phyloP scores from a whole-genome alignment of 495 filamentous ascomycete genomes.

The Penicillium pancosmium region DNA sequence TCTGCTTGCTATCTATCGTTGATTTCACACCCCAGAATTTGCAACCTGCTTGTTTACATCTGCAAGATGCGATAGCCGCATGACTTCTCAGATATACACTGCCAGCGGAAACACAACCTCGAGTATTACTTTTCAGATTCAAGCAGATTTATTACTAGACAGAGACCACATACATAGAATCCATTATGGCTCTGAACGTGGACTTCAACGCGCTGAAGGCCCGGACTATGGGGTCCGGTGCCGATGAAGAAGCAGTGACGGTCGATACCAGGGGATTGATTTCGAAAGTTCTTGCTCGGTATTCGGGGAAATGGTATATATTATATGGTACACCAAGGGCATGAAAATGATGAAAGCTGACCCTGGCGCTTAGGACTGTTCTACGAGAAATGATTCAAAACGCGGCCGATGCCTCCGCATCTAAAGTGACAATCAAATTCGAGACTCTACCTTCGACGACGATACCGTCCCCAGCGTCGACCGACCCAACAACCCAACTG shows the following conservation, averaged over 20 bases:
- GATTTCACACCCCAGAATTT: not conserved
- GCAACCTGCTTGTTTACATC: not conserved
- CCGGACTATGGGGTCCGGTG: conserved; percentile 80
- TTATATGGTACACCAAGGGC: conserved; percentile 11
- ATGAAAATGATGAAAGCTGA: conserved; percentile 8
- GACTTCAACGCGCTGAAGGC: conserved; percentile 84
- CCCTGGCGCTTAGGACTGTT: conserved; percentile 45
- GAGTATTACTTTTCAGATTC: not conserved
- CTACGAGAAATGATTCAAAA: conserved; percentile 97
- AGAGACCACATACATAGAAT: not conserved
- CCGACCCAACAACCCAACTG: conserved; percentile 67
- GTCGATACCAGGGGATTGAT: conserved; percentile 96
- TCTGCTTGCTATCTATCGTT: not conserved
- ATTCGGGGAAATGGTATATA: conserved; percentile 83
- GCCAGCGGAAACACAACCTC: not conserved
- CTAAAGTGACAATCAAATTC: conserved; percentile 85
- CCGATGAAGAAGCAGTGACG: conserved; percentile 96
- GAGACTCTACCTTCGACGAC: conserved; percentile 81
- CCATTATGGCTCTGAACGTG: conserved; percentile 59
- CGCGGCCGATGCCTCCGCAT: conserved; percentile 91
- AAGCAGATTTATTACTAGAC: not conserved
- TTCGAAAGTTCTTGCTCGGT: conserved; percentile 94
- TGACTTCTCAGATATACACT: not conserved
- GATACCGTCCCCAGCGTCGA: conserved; percentile 69
- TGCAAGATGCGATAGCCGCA: not conserved